A percentile compares a stretch with the other conserved stretches of the same genome.
These are phyloP conservation scores for Sporothrix mexicana DNA, from an alignment of 2,329 filamentous ascomycete species.

Conservation along the genomic window DNA sequence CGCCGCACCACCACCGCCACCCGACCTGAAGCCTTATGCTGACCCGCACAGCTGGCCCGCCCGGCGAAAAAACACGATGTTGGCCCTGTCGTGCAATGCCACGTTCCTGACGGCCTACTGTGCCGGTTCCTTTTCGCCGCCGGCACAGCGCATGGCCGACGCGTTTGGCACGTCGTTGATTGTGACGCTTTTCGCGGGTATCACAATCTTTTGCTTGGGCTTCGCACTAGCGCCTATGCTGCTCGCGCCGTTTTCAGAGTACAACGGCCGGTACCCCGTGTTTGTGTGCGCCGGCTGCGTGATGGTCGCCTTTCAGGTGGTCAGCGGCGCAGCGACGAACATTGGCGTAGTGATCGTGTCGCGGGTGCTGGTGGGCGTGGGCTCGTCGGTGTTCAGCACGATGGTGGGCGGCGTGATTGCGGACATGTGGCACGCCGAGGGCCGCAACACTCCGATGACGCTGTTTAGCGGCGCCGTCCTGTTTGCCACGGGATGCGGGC, in stretches of 20 bases:
- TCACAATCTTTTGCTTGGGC: constrained; percentile 81
- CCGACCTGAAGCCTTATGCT: constrained; percentile 68
- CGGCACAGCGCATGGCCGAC: constrained; percentile 66
- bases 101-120: constrained; percentile 80
- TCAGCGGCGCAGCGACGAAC: constrained; percentile 72
- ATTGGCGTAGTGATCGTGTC: constrained; percentile 76
- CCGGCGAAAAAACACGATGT: constrained; percentile 71
- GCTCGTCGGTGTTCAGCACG: constrained; percentile 78
- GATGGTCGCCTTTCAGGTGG: constrained; percentile 72
- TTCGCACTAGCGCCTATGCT: constrained; percentile 87
- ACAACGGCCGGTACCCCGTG: constrained; percentile 84
- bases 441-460: constrained; percentile 88
- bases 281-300: constrained; percentile 76
- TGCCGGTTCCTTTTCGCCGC: constrained; percentile 79
- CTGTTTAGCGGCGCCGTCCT: constrained; percentile 82
- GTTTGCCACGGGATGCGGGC: constrained; percentile 79
- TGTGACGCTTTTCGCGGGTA: constrained; percentile 65
- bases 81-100: constrained; percentile 75
- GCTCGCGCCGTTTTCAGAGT: constrained; percentile 84
- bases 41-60: constrained; percentile 77
- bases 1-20: constrained; percentile 47
- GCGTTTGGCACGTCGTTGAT: constrained; percentile 72
- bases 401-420: constrained; percentile 93
- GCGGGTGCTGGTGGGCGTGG: constrained; percentile 78
- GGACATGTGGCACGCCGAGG: constrained; percentile 79